These are phyloP conservation scores for Erodium maritimum DNA, from an alignment of 345 rosid species.

Conservation along the genomic window DNA sequence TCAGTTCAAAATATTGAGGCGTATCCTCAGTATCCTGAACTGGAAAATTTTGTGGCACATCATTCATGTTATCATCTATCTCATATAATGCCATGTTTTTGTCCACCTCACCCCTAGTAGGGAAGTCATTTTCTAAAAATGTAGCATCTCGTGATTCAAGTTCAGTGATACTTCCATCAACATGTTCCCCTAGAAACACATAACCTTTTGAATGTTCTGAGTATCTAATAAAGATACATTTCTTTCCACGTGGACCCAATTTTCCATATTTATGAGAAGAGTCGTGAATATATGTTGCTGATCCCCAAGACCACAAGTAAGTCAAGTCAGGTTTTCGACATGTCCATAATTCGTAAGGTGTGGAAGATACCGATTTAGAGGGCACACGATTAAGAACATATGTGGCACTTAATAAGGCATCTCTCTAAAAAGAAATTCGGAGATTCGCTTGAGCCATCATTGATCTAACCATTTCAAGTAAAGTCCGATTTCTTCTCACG, in stretches of 20 bases:
- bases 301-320: background rate
- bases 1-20: background rate
- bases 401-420: background rate
- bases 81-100: background rate
- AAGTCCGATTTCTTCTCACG: background rate
- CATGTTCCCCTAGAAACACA: conserved; percentile 1
- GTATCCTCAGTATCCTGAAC: no score
- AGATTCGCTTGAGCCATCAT: background rate
- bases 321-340: background rate
- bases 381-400: background rate
- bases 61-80: no score
- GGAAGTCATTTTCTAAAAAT: conserved; percentile 5
- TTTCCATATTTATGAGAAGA: background rate
- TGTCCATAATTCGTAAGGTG: background rate
- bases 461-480: background rate
- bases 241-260: background rate
- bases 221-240: background rate
- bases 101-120: conserved; percentile 3
- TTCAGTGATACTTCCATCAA: conserved; percentile 1
- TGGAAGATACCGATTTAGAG: background rate
- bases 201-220: conserved; percentile 5
- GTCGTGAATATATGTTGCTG: background rate
- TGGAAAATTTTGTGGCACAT: no score
- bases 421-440: background rate
- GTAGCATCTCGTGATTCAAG: conserved; percentile 2